Percentiles rank a stretch among this genome's conserved stretches.
These are phyloP conservation scores for Monosporozyma aquatica DNA, from an alignment of 805 yeast species.

Conservation along the genomic window DNA sequence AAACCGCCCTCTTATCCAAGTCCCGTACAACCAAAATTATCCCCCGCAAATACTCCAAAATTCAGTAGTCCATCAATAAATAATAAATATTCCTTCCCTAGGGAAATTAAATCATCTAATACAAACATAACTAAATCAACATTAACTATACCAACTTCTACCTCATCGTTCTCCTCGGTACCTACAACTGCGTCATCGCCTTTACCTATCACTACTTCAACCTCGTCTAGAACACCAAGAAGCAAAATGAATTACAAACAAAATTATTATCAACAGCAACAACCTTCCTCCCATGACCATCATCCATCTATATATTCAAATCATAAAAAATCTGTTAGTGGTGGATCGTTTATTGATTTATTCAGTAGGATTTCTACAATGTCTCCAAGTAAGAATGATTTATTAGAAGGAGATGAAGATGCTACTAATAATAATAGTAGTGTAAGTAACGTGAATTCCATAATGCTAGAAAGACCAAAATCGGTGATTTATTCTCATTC, in stretches of 20 bases:
- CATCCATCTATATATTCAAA: constrained; percentile 3
- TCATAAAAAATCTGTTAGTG: constrained; percentile 26
- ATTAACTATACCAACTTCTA: background rate
- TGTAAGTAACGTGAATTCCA: too few relatives aligned
- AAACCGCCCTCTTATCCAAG: constrained; percentile 47
- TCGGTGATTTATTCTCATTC: constrained; percentile 12
- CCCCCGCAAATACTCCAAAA: too few relatives aligned
- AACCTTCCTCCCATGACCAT: too few relatives aligned
- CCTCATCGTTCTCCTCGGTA: too few relatives aligned
- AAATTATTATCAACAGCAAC: constrained; percentile 2
- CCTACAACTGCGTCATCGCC: too few relatives aligned
- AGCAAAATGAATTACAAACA: too few relatives aligned
- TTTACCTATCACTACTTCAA: too few relatives aligned
- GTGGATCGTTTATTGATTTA: constrained; percentile 30
- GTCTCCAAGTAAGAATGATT: constrained; percentile 11
- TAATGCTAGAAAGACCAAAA: constrained; percentile 2
- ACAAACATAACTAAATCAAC: background rate
- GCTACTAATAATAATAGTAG: too few relatives aligned
- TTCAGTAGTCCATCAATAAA: constrained; percentile 1
- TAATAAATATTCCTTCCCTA: background rate
- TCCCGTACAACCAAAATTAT: constrained; percentile 27
- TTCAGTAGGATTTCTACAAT: constrained; percentile 26
- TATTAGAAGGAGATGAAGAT: constrained; percentile 3
- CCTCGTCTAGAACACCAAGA: too few relatives aligned
- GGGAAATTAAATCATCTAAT: background rate